Evolutionary conservation across 164 flowering plant species (phyloP), one percentile per base, ranked within the genome.

Genomic region (Pachysandra terminalis): DNA sequence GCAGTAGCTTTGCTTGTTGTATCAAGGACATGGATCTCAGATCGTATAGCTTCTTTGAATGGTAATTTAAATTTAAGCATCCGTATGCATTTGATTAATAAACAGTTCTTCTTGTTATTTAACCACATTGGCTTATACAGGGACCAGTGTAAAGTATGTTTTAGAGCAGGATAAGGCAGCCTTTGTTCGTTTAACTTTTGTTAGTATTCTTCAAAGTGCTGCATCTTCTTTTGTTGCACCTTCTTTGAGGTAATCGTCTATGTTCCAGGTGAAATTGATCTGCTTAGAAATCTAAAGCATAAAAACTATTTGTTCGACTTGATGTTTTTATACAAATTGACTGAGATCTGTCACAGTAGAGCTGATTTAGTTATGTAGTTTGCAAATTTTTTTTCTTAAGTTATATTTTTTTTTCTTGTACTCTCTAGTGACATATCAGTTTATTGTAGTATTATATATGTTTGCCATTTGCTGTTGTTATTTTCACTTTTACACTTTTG

Each of bases 1-100:
- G 90, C 96, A 37, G 95, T 96, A 70, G 91, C 95, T 78, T 61
- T 93, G 54, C 93, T 96, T 77, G 99, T 96, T 62, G 75, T 90
- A 49, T 91, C 96, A 37, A 84, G 99, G 78, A 96, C 99, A 63
- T 90, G 90, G 94, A 78, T 96, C 64, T 92, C 99, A n/a, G 99
- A 96, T 76, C 91, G 99, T 23, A 96, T 93, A 76, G 99, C 99
- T 59, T 90, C 98, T 66, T 79, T 96, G 71, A 96, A 96, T 86
- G 98, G 99, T 96, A 83, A 37, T 68, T 16, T 25, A 45, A 10
- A 45, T 45, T 5, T 10, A 10, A 12, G 14, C 51, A 45, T 45
- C 51, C 10, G 17, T 45, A 7, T 32, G 37, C 1, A 45, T 45
- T 45, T 45, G 51, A 45, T 3, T 15, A 12, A 10, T 10, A 10